Evolutionary conservation across 2,329 filamentous ascomycete species (phyloP).

Genomic region (Raffaelea ambrosiae): DNA sequence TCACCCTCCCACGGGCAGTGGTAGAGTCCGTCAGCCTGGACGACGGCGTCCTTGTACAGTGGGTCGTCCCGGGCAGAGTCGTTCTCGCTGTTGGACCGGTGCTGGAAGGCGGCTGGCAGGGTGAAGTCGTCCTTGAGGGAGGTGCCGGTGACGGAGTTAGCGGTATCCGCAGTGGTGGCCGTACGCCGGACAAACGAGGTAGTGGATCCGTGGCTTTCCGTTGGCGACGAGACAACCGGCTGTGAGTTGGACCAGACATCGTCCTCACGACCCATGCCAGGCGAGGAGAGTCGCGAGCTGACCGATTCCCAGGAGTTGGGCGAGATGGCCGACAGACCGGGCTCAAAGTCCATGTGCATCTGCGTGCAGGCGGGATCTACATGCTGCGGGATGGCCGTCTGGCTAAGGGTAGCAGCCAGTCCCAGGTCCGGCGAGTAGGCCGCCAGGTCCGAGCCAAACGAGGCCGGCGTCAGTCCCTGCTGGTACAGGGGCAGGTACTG

Average conservation of each 20-base stretch:
- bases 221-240: constrained; percentile 30
- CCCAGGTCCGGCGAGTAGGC: constrained; percentile 33
- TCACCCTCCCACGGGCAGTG: constrained; percentile 83
- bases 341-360: constrained; percentile 43
- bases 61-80: constrained; percentile 57
- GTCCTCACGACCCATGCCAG: constrained; percentile 43
- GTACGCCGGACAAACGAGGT: constrained; percentile 3
- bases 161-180: background rate
- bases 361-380: constrained; percentile 43
- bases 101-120: constrained; percentile 35
- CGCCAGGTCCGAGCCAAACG: constrained; percentile 38
- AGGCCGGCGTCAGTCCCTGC: constrained; percentile 35
- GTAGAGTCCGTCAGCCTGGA: constrained; percentile 70
- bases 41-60: constrained; percentile 59
- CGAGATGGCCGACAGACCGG: constrained; percentile 38
- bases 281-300: constrained; percentile 39
- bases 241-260: constrained; percentile 33
- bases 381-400: constrained; percentile 25
- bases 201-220: constrained; percentile 39
- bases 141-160: constrained; percentile 6
- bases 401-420: constrained; percentile 23
- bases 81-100: constrained; percentile 42
- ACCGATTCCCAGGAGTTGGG: constrained; percentile 45
- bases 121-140: constrained; percentile 26
- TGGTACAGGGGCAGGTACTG: constrained; percentile 43